Percentiles rank a stretch among this genome's conserved stretches.
These are phyloP conservation scores for Physcia stellaris DNA, from an alignment of 495 filamentous ascomycete species.

Conservation along the genomic window DNA sequence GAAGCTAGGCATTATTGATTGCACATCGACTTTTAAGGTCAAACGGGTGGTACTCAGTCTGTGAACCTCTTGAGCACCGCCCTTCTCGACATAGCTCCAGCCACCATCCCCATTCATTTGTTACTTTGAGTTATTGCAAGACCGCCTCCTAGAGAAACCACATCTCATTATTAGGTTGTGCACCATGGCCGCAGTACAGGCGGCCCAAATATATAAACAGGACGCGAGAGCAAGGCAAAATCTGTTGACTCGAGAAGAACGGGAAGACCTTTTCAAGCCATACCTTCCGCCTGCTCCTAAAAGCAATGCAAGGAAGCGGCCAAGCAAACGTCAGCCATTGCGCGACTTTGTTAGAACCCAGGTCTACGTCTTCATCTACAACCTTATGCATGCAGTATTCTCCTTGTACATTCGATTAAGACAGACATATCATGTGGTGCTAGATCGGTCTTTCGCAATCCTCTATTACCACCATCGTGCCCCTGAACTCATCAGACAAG, in stretches of 20 bases:
- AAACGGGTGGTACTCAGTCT: no score
- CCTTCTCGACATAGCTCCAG: no score
- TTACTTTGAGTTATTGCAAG: no score
- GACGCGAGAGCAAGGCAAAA: conserved; percentile 45
- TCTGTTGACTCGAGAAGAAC: conserved; percentile 48
- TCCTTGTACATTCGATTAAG: conserved; percentile 72
- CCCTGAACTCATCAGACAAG: conserved; percentile 75
- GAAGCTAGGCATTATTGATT: no score
- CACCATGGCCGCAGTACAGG: conserved; percentile 42
- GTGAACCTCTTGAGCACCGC: no score
- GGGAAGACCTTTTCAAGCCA: conserved; percentile 57
- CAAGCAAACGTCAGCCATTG: conserved; percentile 26
- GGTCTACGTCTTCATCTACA: conserved; percentile 55
- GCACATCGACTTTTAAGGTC: no score
- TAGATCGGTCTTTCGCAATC: conserved; percentile 61
- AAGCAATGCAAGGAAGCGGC: conserved; percentile 15
- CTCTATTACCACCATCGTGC: conserved; percentile 88
- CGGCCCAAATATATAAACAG: conserved; percentile 45
- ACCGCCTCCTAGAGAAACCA: no score
- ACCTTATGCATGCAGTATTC: conserved; percentile 67
- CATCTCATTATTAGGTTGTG: no score
- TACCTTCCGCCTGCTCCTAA: conserved; percentile 55
- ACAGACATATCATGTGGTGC: conserved; percentile 60
- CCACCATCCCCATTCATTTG: no score
- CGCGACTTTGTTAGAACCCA: conserved; percentile 53